These are phyloP conservation scores for Boechera retrofracta DNA, from an alignment of 345 rosid genomes.

Conservation along the genomic window DNA sequence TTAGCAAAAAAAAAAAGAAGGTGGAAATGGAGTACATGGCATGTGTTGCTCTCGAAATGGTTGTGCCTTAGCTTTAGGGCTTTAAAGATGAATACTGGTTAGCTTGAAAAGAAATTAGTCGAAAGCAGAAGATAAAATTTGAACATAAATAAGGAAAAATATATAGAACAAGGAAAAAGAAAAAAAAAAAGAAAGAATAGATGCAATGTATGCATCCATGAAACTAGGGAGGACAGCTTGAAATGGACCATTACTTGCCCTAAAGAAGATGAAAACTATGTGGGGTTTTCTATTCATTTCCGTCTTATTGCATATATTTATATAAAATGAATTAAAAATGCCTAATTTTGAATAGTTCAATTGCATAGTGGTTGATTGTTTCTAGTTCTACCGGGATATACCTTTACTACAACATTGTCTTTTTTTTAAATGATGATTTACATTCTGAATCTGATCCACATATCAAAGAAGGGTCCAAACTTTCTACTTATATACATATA, in stretches of 20 bases:
- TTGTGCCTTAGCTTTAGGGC: conserved; percentile 21
- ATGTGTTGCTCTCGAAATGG: conserved; percentile 41
- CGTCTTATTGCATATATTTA: conserved; percentile 34
- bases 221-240: conserved; percentile 61
- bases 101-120: not conserved
- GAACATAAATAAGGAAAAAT: not conserved
- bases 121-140: conserved; percentile 8
- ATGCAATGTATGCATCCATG: conserved; percentile 63
- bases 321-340: not conserved
- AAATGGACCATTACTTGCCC: conserved; percentile 65
- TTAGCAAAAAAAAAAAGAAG: too few relatives aligned
- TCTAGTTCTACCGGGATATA: not conserved
- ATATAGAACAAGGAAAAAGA: not conserved
- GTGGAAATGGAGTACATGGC: conserved; percentile 36
- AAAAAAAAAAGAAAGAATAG: conserved; percentile 40
- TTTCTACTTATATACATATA: not conserved
- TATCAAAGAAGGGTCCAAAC: conserved; percentile 4
- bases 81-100: conserved; percentile 23
- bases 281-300: conserved; percentile 54
- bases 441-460: not conserved
- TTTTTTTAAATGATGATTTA: not conserved
- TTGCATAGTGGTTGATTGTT: conserved; percentile 29
- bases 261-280: conserved; percentile 54
- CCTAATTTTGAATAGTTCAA: conserved; percentile 28
- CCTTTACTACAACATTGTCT: not conserved